Conservation (phyloP, 2,329 filamentous ascomycete species). For the Thyridium curvatum region DNA sequence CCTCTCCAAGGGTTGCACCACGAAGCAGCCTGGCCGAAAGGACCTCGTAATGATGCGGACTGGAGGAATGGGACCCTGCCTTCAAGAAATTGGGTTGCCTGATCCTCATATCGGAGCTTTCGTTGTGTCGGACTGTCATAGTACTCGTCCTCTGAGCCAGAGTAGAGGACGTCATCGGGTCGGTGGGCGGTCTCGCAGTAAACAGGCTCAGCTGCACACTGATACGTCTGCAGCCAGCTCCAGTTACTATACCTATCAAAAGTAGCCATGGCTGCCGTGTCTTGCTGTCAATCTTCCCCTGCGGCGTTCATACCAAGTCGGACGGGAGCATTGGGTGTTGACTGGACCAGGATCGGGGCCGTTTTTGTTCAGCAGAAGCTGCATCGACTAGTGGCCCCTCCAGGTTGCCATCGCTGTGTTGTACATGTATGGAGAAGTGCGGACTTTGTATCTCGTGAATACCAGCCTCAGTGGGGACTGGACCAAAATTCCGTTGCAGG, state of each 20-base stretch:
- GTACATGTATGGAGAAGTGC: no score
- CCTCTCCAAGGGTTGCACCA: constrained; percentile 49
- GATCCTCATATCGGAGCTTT: constrained; percentile 49
- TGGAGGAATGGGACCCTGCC: constrained; percentile 51
- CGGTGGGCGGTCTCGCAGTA: constrained; percentile 26
- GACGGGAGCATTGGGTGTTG: no score
- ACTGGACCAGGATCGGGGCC: no score
- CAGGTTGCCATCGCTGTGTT: no score
- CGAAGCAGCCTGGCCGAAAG: constrained; percentile 44
- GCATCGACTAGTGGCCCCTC: no score
- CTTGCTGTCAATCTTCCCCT: no score
- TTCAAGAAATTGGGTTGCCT: constrained; percentile 51
- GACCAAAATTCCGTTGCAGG: not conserved
- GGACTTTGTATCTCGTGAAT: no score
- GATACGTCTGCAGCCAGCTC: not conserved
- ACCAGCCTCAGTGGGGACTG: no score
- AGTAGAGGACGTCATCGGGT: constrained; percentile 42
- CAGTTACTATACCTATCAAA: not conserved
- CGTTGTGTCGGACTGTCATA: constrained; percentile 39
- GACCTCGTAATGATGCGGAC: constrained; percentile 55
- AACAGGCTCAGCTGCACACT: constrained; percentile 4
- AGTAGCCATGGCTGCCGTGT: not conserved
- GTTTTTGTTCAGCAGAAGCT: no score
- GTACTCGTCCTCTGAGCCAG: constrained; percentile 52
- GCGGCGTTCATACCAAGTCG: no score